These are phyloP conservation scores for Trichosporon sp. DNA, from an alignment of 1,284 basidiomycete genomes.

Conservation along the genomic window DNA sequence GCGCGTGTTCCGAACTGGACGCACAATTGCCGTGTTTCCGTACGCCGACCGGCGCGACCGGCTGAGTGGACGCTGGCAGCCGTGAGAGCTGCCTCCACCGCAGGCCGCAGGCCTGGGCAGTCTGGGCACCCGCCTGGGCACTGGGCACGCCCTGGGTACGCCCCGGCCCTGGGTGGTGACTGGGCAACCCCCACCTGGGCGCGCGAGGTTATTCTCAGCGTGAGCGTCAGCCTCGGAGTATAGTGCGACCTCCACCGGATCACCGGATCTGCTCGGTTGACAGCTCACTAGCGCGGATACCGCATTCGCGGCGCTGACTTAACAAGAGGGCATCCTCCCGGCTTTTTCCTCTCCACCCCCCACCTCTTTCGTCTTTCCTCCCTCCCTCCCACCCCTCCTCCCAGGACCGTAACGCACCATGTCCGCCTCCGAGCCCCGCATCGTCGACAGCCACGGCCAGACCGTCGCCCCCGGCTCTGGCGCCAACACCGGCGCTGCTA, in stretches of 20 bases:
- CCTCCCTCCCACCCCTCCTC: neutral
- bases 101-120: neutral
- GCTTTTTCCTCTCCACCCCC: neutral
- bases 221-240: neutral
- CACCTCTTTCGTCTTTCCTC: neutral
- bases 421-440: constrained; percentile 21
- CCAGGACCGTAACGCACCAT: constrained; percentile 7
- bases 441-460: constrained; percentile 13
- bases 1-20: too few relatives aligned
- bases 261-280: neutral
- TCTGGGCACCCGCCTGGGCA: neutral
- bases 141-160: neutral
- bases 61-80: neutral
- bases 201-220: neutral
- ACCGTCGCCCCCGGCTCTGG: constrained; percentile 4
- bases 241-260: neutral
- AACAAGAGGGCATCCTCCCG: neutral
- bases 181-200: neutral
- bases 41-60: neutral
- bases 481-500: constrained; percentile 14
- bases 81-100: neutral
- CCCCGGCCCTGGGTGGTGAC: neutral
- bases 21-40: neutral
- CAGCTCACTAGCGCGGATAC: neutral
- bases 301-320: too few relatives aligned